Percentiles rank a stretch among this genome's conserved stretches.
Evolutionary conservation across 305 asterid genomes (phyloP).

Genomic region (Fraxinus nigra): DNA sequence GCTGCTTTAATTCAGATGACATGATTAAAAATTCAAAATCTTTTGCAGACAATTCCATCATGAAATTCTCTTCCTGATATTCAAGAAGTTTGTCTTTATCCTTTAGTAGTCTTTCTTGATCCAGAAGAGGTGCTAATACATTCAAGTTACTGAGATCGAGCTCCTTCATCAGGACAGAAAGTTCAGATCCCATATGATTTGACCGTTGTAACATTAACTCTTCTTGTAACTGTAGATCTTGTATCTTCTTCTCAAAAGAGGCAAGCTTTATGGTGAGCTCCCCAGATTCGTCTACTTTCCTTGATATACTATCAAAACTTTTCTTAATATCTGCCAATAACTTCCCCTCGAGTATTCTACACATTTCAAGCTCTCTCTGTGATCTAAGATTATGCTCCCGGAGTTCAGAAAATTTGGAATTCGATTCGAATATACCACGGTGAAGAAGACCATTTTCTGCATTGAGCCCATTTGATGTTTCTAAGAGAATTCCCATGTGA

Average conservation of each 20-base stretch:
- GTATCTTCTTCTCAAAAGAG: slow-evolving; percentile 68
- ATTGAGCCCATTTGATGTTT: slow-evolving; percentile 67
- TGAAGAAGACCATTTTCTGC: slow-evolving; percentile 88
- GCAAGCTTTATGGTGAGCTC: slow-evolving; percentile 58
- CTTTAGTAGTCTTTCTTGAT: slow-evolving; percentile 59
- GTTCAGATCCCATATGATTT: slow-evolving; percentile 72
- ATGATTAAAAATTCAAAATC: slow-evolving; percentile 58
- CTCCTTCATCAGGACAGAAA: slow-evolving; percentile 65
- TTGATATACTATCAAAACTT: slow-evolving; percentile 61
- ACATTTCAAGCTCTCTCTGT: slow-evolving; percentile 78
- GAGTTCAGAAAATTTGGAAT: slow-evolving; percentile 61
- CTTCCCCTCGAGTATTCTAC: slow-evolving; percentile 77
- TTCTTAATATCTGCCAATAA: slow-evolving; percentile 70
- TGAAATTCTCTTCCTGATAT: slow-evolving; percentile 54
- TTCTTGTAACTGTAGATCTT: slow-evolving; percentile 66
- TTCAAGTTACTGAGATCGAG: slow-evolving; percentile 59
- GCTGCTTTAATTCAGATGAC: slow-evolving; percentile 56
- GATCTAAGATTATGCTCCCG: slow-evolving; percentile 69
- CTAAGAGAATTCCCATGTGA: slow-evolving; percentile 86
- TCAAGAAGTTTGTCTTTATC: slow-evolving; percentile 55
- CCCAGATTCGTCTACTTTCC: slow-evolving; percentile 72
- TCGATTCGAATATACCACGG: slow-evolving; percentile 74
- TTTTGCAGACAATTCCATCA: slow-evolving; percentile 53
- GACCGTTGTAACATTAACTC: slow-evolving; percentile 83
- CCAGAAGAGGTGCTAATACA: slow-evolving; percentile 47